These are phyloP conservation scores for Sporodiniella umbellata DNA, from an alignment of 371 early-diverging fungal genomes.

Conservation along the genomic window DNA sequence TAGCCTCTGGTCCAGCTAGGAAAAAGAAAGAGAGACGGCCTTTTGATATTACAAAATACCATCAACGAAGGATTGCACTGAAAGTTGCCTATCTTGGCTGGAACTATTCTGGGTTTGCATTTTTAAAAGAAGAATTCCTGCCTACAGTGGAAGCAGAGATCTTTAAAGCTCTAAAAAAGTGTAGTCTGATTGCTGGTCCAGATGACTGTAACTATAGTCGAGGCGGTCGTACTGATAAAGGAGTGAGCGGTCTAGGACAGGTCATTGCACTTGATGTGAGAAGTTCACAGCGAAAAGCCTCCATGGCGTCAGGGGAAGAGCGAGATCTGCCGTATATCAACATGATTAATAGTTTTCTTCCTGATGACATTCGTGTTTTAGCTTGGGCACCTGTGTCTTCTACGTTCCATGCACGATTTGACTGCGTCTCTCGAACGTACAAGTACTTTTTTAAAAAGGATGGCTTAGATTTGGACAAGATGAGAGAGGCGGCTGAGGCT, in stretches of 20 bases:
- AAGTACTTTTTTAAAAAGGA: conserved; percentile 86
- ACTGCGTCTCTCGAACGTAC: conserved; percentile 85
- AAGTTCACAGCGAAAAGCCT: conserved; percentile 27
- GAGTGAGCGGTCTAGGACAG: conserved; percentile 91
- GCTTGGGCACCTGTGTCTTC: conserved; percentile 86
- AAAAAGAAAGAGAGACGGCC: conserved; percentile 28
- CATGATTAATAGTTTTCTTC: conserved; percentile 83
- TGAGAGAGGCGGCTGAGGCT: conserved; percentile 71
- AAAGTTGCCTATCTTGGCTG: conserved; percentile 91
- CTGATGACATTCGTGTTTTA: conserved; percentile 86
- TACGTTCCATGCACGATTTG: conserved; percentile 87
- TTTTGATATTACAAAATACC: conserved; percentile 79
- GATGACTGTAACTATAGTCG: conserved; percentile 65
- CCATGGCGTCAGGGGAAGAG: conserved; percentile 32
- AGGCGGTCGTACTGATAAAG: conserved; percentile 95
- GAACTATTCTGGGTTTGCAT: conserved; percentile 90
- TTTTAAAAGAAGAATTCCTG: conserved; percentile 38
- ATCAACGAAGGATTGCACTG: conserved; percentile 79
- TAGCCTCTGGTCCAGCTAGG: background rate
- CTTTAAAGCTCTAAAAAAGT: conserved; percentile 71
- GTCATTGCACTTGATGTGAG: conserved; percentile 85
- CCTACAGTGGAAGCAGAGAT: conserved; percentile 86
- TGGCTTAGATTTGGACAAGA: conserved; percentile 57
- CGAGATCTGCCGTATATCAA: conserved; percentile 67
- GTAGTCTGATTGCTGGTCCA: conserved; percentile 66